Evolutionary conservation across 2,329 filamentous ascomycete species (phyloP).

Genomic region (Colletotrichum abscissum): DNA sequence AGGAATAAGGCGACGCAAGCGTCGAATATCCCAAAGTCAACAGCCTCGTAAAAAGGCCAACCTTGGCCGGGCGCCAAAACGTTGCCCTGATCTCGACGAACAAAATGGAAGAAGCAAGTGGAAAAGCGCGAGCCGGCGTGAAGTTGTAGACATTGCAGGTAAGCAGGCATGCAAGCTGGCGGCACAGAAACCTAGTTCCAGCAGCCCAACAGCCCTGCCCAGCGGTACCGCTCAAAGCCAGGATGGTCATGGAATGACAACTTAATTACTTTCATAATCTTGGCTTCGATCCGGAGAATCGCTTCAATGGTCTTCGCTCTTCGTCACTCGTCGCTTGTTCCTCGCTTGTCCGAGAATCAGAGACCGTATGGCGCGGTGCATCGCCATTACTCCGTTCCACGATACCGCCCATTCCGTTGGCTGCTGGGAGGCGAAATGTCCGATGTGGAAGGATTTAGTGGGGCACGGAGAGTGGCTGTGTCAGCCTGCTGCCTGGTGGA

Average conservation of each 20-base stretch:
- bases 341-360: neutral
- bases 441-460: constrained; percentile 5
- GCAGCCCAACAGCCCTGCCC: neutral
- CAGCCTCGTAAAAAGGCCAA: neutral
- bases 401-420: neutral
- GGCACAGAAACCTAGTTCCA: neutral
- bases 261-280: neutral
- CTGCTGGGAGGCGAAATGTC: neutral
- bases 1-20: constrained; percentile 1
- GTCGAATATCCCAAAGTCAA: neutral
- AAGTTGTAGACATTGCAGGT: neutral
- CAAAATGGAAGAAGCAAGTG: neutral
- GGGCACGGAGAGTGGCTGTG: constrained; percentile 26
- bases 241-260: neutral
- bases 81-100: neutral
- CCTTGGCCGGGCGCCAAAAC: neutral
- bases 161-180: neutral
- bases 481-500: constrained; percentile 30
- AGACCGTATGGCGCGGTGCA: neutral
- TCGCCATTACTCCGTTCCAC: neutral
- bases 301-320: neutral
- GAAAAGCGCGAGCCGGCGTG: neutral
- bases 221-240: neutral
- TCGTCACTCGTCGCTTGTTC: neutral
- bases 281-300: neutral